Evolutionary conservation across 78 protist species (phyloP).

Genomic region (Diacronema lutheri): DNA sequence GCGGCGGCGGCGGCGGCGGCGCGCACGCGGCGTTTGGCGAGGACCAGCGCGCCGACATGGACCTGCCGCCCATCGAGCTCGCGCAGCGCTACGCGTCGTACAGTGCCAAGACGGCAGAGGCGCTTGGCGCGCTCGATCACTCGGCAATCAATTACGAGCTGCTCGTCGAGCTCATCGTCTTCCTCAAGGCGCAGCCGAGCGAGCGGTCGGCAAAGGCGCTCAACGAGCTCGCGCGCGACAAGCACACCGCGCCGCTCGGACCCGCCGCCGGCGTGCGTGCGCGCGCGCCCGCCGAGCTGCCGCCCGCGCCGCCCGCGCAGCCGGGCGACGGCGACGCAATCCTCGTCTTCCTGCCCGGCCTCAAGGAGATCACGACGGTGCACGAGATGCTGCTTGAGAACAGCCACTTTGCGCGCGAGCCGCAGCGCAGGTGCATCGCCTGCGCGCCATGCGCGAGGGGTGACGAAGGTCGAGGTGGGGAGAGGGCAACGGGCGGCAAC

Average conservation of each 20-base stretch:
- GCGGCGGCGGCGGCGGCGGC: not conserved
- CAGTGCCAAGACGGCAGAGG: not conserved
- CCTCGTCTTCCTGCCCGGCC: constrained; percentile 11
- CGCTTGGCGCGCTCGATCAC: not conserved
- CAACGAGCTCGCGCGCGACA: not conserved
- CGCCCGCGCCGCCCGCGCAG: not conserved
- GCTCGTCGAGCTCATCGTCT: not conserved
- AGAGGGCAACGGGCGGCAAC: too few relatives aligned
- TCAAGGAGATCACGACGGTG: not conserved
- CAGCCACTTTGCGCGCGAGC: not conserved
- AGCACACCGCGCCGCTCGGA: too few relatives aligned
- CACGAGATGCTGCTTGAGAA: not conserved
- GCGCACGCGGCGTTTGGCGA: not conserved
- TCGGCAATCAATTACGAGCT: constrained; percentile 3
- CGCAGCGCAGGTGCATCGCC: not conserved
- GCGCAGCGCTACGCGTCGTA: too few relatives aligned
- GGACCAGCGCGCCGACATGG: not conserved
- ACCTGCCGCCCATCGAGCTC: too few relatives aligned
- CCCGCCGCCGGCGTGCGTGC: not conserved
- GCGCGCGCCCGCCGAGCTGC: not conserved
- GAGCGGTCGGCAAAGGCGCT: not conserved
- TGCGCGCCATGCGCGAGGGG: too few relatives aligned
- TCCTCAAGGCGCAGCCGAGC: not conserved
- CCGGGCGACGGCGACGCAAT: not conserved
- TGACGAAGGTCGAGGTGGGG: too few relatives aligned